Base-by-base conservation (phyloP, 805 yeast species). In the Blastobotrys parvus region DNA sequence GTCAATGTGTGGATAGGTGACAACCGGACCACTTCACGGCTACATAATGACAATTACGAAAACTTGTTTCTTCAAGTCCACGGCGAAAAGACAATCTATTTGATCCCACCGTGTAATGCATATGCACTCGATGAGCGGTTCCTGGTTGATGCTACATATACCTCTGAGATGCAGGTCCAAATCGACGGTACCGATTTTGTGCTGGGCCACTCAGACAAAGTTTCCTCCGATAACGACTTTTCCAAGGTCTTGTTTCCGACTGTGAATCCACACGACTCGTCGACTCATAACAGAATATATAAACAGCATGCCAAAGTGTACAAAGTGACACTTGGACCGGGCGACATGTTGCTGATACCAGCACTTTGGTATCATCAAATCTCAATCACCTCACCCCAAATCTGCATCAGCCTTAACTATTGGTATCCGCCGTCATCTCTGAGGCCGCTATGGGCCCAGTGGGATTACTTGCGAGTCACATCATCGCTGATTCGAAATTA, bases 301-400 rank as follows among this genome's bases (percentile, higher is more conserved):
- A 33, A 30, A 13, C 18, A 8, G 11, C 41, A 39, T 10, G 47
- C 56, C 44, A 45, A 45, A 27, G 53, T 47, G 20, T 59, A 49
- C 39, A 46, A 44, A n/a, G 64, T 63, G 19, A 57, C 49, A 23
- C 44, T 65, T 20, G 42, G 53, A 5, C 61, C 67, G 1, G 69
- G 70, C 3, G 67, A 65, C 37, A 53, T 59, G 13, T 53, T 65
- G 33, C 65, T 59, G 44, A 45, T 65, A 8, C 70, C 70, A 0
- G 63, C 68, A 3, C 51, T 64, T 39, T 65, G 70, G 70, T 65
- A 61, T 47, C 70, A 65, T 38, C 65, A 65, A 49, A 64, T 65
- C 5, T 54, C 55, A 25, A 60, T 61, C 18, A 30, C 15, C 18
- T 21, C 36, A 4, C 49, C 40, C 11, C 44, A 40, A 10, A 22